Percentiles rank a stretch among this genome's conserved stretches.
These are phyloP conservation scores for Psilocybe mexicana DNA, from an alignment of 1,284 basidiomycete species.

Conservation along the genomic window DNA sequence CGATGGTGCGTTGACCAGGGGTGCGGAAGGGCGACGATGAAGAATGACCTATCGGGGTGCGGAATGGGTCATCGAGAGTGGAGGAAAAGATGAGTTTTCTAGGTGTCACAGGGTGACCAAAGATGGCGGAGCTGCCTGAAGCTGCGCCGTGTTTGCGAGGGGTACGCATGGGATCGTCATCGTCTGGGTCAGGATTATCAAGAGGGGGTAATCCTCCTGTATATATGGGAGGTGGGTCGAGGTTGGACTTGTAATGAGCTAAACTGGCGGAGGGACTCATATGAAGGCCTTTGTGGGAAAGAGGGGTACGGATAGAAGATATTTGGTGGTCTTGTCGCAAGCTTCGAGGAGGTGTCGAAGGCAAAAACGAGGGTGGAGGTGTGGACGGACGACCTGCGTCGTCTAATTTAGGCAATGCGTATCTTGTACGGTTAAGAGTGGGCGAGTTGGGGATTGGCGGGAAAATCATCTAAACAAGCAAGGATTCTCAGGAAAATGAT, in stretches of 20 bases:
- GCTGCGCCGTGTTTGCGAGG: constrained; percentile 47
- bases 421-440: constrained; percentile 39
- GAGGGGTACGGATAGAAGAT: constrained; percentile 61
- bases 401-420: constrained; percentile 17
- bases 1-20: constrained; percentile 49
- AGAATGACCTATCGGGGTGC: constrained; percentile 44
- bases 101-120: constrained; percentile 53
- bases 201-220: constrained; percentile 32
- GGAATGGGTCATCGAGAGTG: constrained; percentile 45
- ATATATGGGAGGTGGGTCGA: constrained; percentile 60
- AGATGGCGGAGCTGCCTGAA: constrained; percentile 25
- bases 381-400: constrained; percentile 27
- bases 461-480: constrained; percentile 19
- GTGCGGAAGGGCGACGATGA: constrained; percentile 58
- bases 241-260: constrained; percentile 62
- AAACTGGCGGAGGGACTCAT: constrained; percentile 64
- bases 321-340: constrained; percentile 35
- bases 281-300: constrained; percentile 67
- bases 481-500: not conserved
- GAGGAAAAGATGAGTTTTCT: constrained; percentile 51
- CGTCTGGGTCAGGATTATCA: constrained; percentile 25
- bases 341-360: constrained; percentile 42
- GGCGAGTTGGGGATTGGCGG: constrained; percentile 53
- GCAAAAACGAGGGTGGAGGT: constrained; percentile 26
- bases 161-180: constrained; percentile 49